Conservation (phyloP, 1,284 basidiomycete genomes). For the Tylopilus sp. region DNA sequence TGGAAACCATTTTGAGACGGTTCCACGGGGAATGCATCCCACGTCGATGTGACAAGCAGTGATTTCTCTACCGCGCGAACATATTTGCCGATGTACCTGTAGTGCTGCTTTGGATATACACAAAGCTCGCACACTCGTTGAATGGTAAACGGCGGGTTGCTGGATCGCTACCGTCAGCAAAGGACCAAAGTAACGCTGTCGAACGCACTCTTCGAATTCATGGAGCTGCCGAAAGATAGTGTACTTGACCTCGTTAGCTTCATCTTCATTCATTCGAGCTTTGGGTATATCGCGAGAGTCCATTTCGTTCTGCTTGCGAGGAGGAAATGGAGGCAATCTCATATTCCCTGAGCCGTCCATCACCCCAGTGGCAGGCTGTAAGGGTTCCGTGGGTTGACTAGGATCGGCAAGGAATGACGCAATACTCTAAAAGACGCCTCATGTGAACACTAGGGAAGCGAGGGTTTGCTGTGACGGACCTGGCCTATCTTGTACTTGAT, state of each 20-base stretch:
- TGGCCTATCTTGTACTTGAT: constrained; percentile 66
- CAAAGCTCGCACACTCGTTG: constrained; percentile 89
- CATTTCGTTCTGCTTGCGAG: constrained; percentile 47
- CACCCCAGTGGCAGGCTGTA: constrained; percentile 18
- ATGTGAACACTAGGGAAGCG: background rate
- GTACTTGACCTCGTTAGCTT: constrained; percentile 58
- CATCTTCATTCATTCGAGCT: constrained; percentile 58
- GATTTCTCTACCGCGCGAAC: constrained; percentile 84
- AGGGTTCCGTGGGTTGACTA: constrained; percentile 12
- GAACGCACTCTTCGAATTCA: constrained; percentile 68
- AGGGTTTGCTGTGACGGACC: constrained; percentile 37
- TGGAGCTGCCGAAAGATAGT: constrained; percentile 64
- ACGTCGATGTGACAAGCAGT: constrained; percentile 79
- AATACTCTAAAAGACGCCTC: constrained; percentile 47
- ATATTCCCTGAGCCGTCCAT: constrained; percentile 54
- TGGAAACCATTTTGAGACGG: constrained; percentile 40
- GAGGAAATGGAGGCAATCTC: constrained; percentile 75
- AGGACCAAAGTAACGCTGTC: constrained; percentile 1
- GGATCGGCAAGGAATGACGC: constrained; percentile 51
- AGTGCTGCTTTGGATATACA: constrained; percentile 63
- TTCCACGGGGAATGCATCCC: constrained; percentile 61
- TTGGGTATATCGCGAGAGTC: constrained; percentile 53
- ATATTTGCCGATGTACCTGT: constrained; percentile 82
- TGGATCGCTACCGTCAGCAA: constrained; percentile 24
- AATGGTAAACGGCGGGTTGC: constrained; percentile 84